These are phyloP conservation scores for Trametes coccinea DNA, from an alignment of 768 basidiomycete species.

Conservation along the genomic window DNA sequence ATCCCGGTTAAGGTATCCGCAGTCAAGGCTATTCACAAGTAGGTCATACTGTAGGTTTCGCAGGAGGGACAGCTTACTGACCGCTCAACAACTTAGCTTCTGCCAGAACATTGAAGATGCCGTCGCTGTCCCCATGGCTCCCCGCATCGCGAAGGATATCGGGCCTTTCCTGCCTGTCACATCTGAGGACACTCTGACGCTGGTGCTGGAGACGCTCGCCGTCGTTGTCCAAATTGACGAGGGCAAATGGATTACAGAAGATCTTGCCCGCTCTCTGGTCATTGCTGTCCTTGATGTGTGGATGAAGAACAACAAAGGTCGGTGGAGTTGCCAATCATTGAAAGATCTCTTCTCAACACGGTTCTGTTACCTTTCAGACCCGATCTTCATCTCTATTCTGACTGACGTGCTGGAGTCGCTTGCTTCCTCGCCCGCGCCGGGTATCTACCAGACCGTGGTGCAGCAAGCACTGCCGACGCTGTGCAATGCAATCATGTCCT, in stretches of 20 bases:
- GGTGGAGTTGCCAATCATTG: too few relatives aligned
- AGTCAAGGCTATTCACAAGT: slow-evolving; percentile 94
- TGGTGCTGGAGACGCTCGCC: slow-evolving; percentile 84
- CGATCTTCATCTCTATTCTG: slow-evolving; percentile 83
- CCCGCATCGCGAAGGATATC: slow-evolving; percentile 76
- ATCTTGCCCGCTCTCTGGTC: slow-evolving; percentile 67
- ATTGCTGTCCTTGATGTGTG: slow-evolving; percentile 75
- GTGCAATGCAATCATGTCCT: slow-evolving; percentile 58
- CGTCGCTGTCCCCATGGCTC: slow-evolving; percentile 61
- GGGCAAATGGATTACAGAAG: slow-evolving; percentile 68
- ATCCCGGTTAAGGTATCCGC: slow-evolving; percentile 95
- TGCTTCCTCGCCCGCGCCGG: slow-evolving; percentile 55
- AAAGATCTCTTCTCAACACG: background rate
- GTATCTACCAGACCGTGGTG: slow-evolving; percentile 72
- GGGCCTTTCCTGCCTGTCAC: slow-evolving; percentile 80
- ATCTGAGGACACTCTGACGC: slow-evolving; percentile 84
- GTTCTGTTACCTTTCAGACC: slow-evolving; percentile 53
- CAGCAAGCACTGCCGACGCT: slow-evolving; percentile 73
- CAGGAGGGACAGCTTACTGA: background rate
- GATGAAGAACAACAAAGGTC: slow-evolving; percentile 86
- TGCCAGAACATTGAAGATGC: slow-evolving; percentile 64
- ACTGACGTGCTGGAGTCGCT: slow-evolving; percentile 78
- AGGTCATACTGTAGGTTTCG: background rate
- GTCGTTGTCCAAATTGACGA: slow-evolving; percentile 75
- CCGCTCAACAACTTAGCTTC: slow-evolving; percentile 49